Conservation (phyloP, 495 filamentous ascomycete genomes). For the Pyrenula massariospora region DNA sequence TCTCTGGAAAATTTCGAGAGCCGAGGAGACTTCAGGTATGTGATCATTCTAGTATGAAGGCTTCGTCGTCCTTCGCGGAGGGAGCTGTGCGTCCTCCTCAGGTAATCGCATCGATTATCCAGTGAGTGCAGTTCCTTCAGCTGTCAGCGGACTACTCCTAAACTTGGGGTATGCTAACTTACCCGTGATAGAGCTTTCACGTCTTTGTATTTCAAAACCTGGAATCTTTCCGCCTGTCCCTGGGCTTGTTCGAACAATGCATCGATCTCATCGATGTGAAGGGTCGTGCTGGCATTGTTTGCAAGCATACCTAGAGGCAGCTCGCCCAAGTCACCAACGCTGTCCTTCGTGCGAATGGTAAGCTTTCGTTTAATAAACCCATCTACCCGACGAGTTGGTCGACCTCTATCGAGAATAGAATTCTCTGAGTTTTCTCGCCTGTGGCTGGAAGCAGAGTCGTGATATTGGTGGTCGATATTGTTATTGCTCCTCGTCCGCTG, state of each 20-base stretch:
- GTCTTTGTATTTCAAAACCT: constrained; percentile 54
- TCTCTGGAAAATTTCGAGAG: constrained; percentile 54
- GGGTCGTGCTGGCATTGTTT: constrained; percentile 3
- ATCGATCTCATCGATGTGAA: constrained; percentile 39
- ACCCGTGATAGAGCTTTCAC: constrained; percentile 54
- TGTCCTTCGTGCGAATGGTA: constrained; percentile 7
- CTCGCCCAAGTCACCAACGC: constrained; percentile 14
- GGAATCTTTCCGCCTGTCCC: constrained; percentile 51
- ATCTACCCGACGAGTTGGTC: constrained; percentile 34
- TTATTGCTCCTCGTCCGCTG: not conserved
- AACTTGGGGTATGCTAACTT: constrained; percentile 9
- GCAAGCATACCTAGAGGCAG: constrained; percentile 9
- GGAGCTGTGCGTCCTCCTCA: constrained; percentile 56
- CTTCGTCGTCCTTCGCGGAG: constrained; percentile 54
- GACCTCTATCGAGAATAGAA: constrained; percentile 47
- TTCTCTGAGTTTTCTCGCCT: constrained; percentile 41
- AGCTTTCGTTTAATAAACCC: constrained; percentile 10
- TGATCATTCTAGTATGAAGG: constrained; percentile 56
- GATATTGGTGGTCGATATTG: not conserved
- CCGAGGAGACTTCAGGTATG: constrained; percentile 52
- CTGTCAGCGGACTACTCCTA: constrained; percentile 3
- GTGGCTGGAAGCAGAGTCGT: constrained; percentile 11
- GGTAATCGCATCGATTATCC: constrained; percentile 62
- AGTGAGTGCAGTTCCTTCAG: constrained; percentile 51
- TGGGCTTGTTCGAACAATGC: constrained; percentile 48